Evolutionary conservation across 148 eudicot species (phyloP).

Genomic region (Diospyros kaki): DNA sequence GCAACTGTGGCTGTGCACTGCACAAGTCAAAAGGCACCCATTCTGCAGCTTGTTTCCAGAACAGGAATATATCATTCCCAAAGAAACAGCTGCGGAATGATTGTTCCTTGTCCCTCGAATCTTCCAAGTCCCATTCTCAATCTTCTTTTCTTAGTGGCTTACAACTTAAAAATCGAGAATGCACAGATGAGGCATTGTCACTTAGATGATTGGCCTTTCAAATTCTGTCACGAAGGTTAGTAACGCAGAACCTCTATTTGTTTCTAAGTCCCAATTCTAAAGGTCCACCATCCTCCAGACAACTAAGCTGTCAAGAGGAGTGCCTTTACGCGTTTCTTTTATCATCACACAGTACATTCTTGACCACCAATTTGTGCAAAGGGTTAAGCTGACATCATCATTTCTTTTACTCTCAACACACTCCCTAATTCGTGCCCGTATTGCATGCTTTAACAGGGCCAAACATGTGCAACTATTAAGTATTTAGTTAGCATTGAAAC

Average conservation of each 20-base stretch:
- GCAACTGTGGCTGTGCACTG: slow-evolving; percentile 8
- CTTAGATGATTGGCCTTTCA: background rate
- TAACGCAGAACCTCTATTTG: background rate
- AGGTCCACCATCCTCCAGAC: background rate
- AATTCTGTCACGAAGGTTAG: background rate
- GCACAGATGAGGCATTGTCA: background rate
- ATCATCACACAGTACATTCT: no score
- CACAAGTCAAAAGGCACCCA: slow-evolving; percentile 9
- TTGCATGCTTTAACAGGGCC: no score
- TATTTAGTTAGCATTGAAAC: no score
- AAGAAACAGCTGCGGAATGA: background rate
- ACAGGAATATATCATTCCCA: background rate
- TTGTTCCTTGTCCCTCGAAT: background rate
- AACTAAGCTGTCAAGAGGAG: background rate
- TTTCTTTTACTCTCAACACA: no score
- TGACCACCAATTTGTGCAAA: no score
- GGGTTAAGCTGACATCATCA: no score
- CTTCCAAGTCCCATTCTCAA: background rate
- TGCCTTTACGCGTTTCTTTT: background rate
- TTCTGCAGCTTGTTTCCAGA: background rate
- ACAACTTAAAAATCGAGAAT: background rate
- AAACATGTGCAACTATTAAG: no score
- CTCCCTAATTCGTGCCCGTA: no score
- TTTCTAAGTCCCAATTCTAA: background rate
- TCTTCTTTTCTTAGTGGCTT: background rate